Conservation (phyloP, 2,329 filamentous ascomycete species). For the Pestalotiopsis sp. region DNA sequence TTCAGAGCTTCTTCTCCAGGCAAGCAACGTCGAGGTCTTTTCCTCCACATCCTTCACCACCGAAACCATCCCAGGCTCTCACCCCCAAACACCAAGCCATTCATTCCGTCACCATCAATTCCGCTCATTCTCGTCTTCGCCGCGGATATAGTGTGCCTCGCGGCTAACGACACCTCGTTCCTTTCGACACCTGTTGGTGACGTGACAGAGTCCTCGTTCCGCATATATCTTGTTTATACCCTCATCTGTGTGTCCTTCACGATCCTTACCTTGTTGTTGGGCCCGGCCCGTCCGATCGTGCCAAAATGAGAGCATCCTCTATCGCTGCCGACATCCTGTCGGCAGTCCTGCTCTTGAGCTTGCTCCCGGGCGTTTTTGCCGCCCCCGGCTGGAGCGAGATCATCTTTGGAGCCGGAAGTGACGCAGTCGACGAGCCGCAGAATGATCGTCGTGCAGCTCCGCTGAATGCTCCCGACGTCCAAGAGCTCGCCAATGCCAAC, state of each 20-base stretch:
- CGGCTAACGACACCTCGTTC: not conserved
- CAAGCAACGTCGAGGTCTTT: not conserved
- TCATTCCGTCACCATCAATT: not conserved
- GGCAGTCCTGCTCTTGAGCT: conserved; percentile 29
- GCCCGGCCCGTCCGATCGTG: not conserved
- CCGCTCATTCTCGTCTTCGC: not conserved
- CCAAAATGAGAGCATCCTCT: conserved; percentile 38
- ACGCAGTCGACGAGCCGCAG: not conserved
- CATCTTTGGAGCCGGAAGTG: not conserved
- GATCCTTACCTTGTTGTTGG: not conserved
- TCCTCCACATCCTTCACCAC: not conserved
- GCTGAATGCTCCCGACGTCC: not conserved
- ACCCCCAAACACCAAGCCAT: not conserved
- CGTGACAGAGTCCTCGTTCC: not conserved
- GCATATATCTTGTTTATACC: not conserved
- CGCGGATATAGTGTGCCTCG: not conserved
- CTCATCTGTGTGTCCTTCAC: not conserved
- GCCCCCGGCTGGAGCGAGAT: conserved; percentile 2
- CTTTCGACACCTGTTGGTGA: not conserved
- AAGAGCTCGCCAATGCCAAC: conserved; percentile 10
- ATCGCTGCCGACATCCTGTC: conserved; percentile 33
- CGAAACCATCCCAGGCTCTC: not conserved
- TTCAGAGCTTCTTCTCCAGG: not conserved
- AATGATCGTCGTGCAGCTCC: conserved; percentile 11
- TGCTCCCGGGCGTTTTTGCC: conserved; percentile 19